These are phyloP conservation scores for Cubamyces sp. DNA, from an alignment of 768 basidiomycete genomes.

Conservation along the genomic window DNA sequence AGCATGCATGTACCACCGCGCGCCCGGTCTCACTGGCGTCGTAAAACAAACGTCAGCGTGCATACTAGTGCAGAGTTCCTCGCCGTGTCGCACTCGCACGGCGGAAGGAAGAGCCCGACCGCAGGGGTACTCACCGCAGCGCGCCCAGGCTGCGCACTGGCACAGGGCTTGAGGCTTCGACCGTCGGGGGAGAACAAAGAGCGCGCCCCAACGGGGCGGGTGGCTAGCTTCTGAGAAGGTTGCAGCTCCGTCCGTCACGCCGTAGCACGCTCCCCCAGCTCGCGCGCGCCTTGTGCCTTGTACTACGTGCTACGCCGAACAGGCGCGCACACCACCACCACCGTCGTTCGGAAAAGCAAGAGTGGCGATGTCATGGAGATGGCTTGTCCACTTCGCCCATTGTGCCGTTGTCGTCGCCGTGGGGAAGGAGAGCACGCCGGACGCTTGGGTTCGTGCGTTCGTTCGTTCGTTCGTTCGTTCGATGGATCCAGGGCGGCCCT, in stretches of 20 bases:
- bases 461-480: too few relatives aligned
- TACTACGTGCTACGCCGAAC: neutral
- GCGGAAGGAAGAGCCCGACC: neutral
- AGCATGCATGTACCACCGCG: too few relatives aligned
- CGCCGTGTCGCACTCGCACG: too few relatives aligned
- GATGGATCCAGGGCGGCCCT: too few relatives aligned
- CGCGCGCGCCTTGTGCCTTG: neutral
- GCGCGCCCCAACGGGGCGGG: neutral
- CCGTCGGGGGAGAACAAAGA: neutral
- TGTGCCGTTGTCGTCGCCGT: neutral
- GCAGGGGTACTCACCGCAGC: neutral
- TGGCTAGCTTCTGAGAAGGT: neutral
- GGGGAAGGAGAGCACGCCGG: neutral
- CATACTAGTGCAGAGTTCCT: too few relatives aligned
- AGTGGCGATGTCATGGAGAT: slow-evolving; percentile 1
- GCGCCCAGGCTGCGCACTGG: too few relatives aligned
- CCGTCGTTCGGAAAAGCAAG: neutral
- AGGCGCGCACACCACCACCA: too few relatives aligned
- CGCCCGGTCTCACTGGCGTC: too few relatives aligned
- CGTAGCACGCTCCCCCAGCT: too few relatives aligned
- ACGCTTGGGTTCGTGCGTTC: too few relatives aligned
- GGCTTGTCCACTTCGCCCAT: slow-evolving; percentile 10
- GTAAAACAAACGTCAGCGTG: too few relatives aligned
- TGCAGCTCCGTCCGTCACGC: slow-evolving; percentile 5
- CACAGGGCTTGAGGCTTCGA: too few relatives aligned